Conservation (phyloP, 805 yeast genomes). For the Cyberlindnera saturnus region DNA sequence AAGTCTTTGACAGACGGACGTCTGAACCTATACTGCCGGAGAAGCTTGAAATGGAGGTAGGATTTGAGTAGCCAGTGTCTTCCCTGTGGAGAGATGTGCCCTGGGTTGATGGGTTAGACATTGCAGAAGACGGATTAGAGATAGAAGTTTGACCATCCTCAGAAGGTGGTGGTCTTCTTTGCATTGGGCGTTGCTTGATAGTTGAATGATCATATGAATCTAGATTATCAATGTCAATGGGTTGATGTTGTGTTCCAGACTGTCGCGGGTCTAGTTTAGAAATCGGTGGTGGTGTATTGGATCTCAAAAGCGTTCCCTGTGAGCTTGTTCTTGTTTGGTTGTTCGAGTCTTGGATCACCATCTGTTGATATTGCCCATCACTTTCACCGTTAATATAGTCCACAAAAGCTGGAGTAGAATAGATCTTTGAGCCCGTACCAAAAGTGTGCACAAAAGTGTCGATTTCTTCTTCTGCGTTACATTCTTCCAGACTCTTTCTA, state of each 20-base stretch:
- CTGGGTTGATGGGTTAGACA: conserved; percentile 14
- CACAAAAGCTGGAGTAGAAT: conserved; percentile 54
- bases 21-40: conserved; percentile 20
- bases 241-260: conserved; percentile 4
- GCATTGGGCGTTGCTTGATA: conserved; percentile 4
- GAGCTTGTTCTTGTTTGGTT: conserved; percentile 25
- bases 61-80: conserved; percentile 23
- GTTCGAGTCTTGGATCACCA: conserved; percentile 7
- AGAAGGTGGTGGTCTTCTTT: conserved; percentile 26
- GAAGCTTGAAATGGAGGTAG: conserved; percentile 25
- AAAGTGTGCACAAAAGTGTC: conserved; percentile 42
- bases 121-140: conserved; percentile 19
- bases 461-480: conserved; percentile 58
- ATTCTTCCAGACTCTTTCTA: conserved; percentile 59
- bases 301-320: conserved; percentile 10
- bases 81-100: conserved; percentile 16
- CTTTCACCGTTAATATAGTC: conserved; percentile 47
- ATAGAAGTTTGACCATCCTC: conserved; percentile 25
- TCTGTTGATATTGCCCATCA: conserved; percentile 20
- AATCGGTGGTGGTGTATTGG: not conserved
- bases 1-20: conserved; percentile 19
- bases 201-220: conserved; percentile 6
- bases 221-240: not conserved
- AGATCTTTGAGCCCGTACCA: conserved; percentile 62
- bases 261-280: conserved; percentile 1